Evolutionary conservation across 2,329 filamentous ascomycete genomes (phyloP).

Genomic region (Sporothrix sp.): DNA sequence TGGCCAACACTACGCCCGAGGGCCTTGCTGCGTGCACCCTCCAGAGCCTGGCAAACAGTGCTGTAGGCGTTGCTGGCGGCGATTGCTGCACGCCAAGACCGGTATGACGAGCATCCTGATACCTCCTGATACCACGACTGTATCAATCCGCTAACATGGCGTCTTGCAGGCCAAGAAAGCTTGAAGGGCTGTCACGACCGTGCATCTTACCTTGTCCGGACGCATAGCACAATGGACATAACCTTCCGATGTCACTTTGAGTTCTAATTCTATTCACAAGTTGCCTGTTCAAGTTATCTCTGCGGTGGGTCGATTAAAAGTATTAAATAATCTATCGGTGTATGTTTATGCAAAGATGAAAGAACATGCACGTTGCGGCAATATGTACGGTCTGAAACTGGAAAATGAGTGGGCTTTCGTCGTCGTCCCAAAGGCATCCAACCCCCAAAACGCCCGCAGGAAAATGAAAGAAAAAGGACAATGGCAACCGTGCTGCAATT

Average conservation of each 20-base stretch:
- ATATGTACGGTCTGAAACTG: constrained; percentile 17
- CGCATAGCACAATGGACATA: too few relatives aligned
- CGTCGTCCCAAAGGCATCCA: constrained; percentile 7
- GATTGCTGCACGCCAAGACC: constrained; percentile 45
- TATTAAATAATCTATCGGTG: constrained; percentile 11
- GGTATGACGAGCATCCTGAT: too few relatives aligned
- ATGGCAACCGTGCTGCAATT: background rate
- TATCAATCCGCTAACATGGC: too few relatives aligned
- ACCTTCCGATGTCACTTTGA: too few relatives aligned
- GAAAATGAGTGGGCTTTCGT: background rate
- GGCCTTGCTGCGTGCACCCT: constrained; percentile 24
- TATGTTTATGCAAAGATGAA: constrained; percentile 4
- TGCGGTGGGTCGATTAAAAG: constrained; percentile 1
- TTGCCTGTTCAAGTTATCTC: too few relatives aligned
- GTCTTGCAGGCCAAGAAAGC: too few relatives aligned
- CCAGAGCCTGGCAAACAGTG: constrained; percentile 38
- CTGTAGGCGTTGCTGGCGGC: constrained; percentile 35
- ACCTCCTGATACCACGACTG: too few relatives aligned
- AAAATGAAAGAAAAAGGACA: background rate
- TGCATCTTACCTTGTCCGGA: too few relatives aligned
- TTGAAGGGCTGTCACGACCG: too few relatives aligned
- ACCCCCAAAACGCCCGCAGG: constrained; percentile 11
- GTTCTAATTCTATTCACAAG: too few relatives aligned
- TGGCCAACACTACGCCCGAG: constrained; percentile 19
- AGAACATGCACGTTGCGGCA: background rate